These are phyloP conservation scores for Zizania palustris DNA, from an alignment of 202 grass and related monocot species.

Conservation along the genomic window DNA sequence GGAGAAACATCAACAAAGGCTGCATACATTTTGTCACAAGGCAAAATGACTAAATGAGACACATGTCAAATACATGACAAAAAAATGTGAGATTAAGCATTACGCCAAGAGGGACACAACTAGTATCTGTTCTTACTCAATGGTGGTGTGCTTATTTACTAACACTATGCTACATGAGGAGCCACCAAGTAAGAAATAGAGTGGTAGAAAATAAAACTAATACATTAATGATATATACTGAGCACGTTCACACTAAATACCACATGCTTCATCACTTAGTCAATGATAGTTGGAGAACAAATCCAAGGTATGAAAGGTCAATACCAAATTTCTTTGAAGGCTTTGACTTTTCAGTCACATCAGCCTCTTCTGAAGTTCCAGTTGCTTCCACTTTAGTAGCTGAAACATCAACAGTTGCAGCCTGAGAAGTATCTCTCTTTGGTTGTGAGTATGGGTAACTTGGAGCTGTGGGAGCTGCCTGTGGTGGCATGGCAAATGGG, in stretches of 20 bases:
- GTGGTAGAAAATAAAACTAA: conserved; percentile 3
- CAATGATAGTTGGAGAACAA: conserved; percentile 11
- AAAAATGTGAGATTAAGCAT: conserved; percentile 22
- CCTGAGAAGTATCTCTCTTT: conserved; percentile 45
- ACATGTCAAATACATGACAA: conserved; percentile 36
- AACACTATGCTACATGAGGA: conserved; percentile 26
- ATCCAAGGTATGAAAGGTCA: conserved; percentile 22
- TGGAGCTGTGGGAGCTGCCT: conserved; percentile 47
- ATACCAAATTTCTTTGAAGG: conserved; percentile 77
- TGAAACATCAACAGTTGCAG: conserved; percentile 72
- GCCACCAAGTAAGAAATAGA: not conserved
- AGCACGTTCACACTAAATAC: not conserved
- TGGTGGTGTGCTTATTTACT: conserved; percentile 11
- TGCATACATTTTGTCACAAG: conserved; percentile 48
- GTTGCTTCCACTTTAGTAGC: conserved; percentile 64
- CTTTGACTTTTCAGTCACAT: conserved; percentile 52
- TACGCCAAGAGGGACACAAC: conserved; percentile 6
- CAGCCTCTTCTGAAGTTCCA: conserved; percentile 46
- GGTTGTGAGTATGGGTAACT: conserved; percentile 47
- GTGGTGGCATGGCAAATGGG: conserved; percentile 68
- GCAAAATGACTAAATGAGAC: not conserved
- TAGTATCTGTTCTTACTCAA: conserved; percentile 6
- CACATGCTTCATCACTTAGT: conserved; percentile 3
- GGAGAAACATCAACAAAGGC: conserved; percentile 97
- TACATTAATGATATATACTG: not conserved